These are phyloP conservation scores for Halophytophthora polymorphica DNA, from an alignment of 352 stramenopile genomes.

Conservation along the genomic window DNA sequence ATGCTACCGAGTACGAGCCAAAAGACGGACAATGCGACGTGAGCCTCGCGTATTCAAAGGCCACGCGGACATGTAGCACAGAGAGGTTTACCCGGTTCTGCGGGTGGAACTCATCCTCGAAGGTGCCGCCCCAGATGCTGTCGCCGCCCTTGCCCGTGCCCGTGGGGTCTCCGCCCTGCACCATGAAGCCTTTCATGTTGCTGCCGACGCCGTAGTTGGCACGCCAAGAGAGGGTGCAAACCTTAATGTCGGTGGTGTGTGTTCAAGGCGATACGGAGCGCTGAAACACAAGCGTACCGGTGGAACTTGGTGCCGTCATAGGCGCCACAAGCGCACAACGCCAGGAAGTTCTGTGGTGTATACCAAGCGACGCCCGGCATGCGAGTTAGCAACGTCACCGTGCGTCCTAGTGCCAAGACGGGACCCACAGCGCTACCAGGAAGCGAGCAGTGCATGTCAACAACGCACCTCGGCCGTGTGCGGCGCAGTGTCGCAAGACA, in stretches of 20 bases:
- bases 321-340: constrained; percentile 88
- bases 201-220: constrained; percentile 16
- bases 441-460: neutral
- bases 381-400: neutral
- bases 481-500: constrained; percentile 94
- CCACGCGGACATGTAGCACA: neutral
- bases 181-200: constrained; percentile 89
- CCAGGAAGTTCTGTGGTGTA: constrained; percentile 93
- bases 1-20: constrained; percentile 44
- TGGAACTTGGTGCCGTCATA: constrained; percentile 92
- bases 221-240: neutral
- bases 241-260: neutral
- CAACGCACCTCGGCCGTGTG: constrained; percentile 74
- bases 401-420: neutral
- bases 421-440: neutral
- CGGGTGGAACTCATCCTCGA: constrained; percentile 92
- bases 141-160: constrained; percentile 88
- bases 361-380: constrained; percentile 3
- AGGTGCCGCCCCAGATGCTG: constrained; percentile 88
- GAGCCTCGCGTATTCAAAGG: no score
- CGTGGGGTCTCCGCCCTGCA: constrained; percentile 89
- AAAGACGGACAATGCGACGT: neutral
- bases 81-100: constrained; percentile 58
- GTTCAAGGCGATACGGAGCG: neutral
- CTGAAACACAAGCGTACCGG: constrained; percentile 39